phyloP scores from a whole-genome alignment of 129 eudicot genomes.

The Oenanthe sinensis region DNA sequence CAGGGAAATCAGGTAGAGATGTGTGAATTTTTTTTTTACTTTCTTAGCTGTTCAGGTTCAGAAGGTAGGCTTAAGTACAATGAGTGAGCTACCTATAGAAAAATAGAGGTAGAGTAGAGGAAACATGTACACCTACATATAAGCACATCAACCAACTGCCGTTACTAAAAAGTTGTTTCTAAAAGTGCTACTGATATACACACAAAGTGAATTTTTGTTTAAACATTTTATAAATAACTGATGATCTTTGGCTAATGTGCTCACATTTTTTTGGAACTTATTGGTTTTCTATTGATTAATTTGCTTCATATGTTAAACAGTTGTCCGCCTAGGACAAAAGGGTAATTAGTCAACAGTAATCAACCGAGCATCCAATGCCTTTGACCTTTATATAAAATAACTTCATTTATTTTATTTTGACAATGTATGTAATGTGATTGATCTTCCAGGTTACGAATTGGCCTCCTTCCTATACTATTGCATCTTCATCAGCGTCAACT shows the following conservation, averaged over 20 bases:
- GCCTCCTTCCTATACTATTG: slow-evolving; percentile 74
- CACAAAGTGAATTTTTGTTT: background rate
- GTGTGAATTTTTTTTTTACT: background rate
- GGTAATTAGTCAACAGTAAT: background rate
- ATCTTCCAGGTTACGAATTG: slow-evolving; percentile 55
- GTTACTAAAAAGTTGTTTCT: background rate
- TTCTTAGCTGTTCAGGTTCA: background rate
- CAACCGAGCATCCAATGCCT: background rate
- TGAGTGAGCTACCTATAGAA: background rate
- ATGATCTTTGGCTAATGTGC: background rate
- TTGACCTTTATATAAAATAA: background rate
- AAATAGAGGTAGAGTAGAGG: background rate
- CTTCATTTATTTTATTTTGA: background rate
- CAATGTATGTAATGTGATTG: background rate
- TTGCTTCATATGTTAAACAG: background rate
- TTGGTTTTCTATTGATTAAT: background rate
- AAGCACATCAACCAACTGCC: background rate
- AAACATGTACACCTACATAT: background rate
- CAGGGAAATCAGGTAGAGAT: background rate
- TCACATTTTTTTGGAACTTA: background rate
- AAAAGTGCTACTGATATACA: background rate
- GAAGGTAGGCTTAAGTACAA: background rate
- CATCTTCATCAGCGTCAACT: slow-evolving; percentile 97
- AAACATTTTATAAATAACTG: background rate
- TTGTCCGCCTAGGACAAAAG: background rate